These are phyloP conservation scores for Flagelloscypha sp. DNA, from an alignment of 768 basidiomycete genomes.

Conservation along the genomic window DNA sequence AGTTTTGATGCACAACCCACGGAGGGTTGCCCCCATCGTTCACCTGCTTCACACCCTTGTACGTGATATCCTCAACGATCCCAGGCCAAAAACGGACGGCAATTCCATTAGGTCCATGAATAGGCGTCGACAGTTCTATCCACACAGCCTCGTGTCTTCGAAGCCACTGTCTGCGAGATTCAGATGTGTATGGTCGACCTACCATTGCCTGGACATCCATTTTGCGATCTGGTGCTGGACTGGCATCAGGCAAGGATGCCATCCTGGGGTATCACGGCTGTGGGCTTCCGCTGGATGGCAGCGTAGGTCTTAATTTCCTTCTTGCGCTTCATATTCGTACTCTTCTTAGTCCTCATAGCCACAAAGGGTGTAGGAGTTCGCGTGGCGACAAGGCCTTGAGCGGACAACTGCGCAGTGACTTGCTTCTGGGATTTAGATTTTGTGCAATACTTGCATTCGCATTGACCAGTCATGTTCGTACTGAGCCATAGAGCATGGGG, in stretches of 20 bases:
- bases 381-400: conserved; percentile 16
- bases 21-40: conserved; percentile 28
- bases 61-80: conserved; percentile 48
- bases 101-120: conserved; percentile 29
- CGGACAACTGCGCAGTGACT: conserved; percentile 43
- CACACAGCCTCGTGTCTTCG: conserved; percentile 67
- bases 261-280: conserved; percentile 21
- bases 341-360: conserved; percentile 15
- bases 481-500: conserved; percentile 80
- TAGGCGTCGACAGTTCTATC: conserved; percentile 49
- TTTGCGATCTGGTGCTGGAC: conserved; percentile 48
- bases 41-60: too few species aligned
- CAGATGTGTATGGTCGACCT: conserved; percentile 32
- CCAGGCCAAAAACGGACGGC: conserved; percentile 71
- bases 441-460: conserved; percentile 72
- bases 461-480: conserved; percentile 42
- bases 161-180: conserved; percentile 50
- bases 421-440: conserved; percentile 55
- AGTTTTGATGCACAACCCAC: conserved; percentile 56
- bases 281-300: conserved; percentile 29
- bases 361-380: conserved; percentile 18
- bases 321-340: conserved; percentile 10
- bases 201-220: conserved; percentile 57
- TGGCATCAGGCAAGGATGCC: conserved; percentile 13
- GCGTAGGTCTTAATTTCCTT: conserved; percentile 23